A percentile compares a stretch with the other conserved stretches of the same genome.
Evolutionary conservation across 2,329 filamentous ascomycete genomes (phyloP).

Genomic region (Sodiomyces alkalinus): DNA sequence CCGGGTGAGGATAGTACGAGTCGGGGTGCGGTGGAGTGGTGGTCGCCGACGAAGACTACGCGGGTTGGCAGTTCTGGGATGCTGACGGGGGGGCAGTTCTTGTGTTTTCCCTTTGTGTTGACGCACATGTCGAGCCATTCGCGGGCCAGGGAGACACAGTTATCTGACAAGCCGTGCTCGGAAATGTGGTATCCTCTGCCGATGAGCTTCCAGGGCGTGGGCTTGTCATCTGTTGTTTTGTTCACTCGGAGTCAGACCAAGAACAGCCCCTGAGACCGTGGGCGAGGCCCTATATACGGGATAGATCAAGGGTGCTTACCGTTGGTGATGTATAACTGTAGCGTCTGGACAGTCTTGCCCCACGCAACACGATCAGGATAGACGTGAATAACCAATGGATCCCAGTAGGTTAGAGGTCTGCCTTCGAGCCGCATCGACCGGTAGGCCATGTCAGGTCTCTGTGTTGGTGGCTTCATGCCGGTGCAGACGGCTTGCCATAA

Average conservation of each 20-base stretch:
- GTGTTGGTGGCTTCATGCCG: too few relatives aligned
- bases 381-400: too few relatives aligned
- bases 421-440: too few relatives aligned
- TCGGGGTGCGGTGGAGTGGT: not conserved
- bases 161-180: not conserved
- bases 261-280: too few relatives aligned
- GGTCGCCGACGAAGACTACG: not conserved
- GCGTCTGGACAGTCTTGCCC: too few relatives aligned
- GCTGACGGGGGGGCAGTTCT: not conserved
- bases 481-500: too few relatives aligned
- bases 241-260: too few relatives aligned
- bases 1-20: constrained; percentile 5
- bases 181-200: constrained; percentile 1
- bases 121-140: not conserved
- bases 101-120: not conserved
- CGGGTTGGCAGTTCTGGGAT: not conserved
- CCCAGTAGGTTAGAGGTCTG: too few relatives aligned
- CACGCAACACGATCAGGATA: too few relatives aligned
- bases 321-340: not conserved
- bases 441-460: too few relatives aligned
- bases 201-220: not conserved
- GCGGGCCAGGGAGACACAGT: not conserved
- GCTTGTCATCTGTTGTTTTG: not conserved
- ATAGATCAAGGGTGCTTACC: not conserved
- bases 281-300: not conserved